Evolutionary conservation across 768 basidiomycete species (phyloP), one percentile per base, ranked within the genome.

Genomic region (Fibroporia radiculosa): DNA sequence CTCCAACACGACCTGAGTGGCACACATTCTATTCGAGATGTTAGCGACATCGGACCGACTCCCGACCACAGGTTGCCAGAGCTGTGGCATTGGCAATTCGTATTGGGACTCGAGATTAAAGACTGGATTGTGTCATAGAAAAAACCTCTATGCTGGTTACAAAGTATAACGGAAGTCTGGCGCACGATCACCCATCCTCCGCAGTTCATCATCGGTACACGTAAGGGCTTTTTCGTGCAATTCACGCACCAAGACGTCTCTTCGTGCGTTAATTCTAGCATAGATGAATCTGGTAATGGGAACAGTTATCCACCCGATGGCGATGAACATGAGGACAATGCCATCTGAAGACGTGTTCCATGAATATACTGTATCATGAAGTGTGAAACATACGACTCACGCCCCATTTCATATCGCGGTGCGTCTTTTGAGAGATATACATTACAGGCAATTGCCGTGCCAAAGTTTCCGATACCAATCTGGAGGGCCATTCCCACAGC

Each of bases 301-400:
- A 1, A 78, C 51, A 23, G 61, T 56, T 6, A 82, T 65, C 52
- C 82, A 64, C 0, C 82, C 82, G 24, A 85, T 77, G 3, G 74
- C 75, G n/a, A 83, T 69, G 45, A 83, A 81, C 78, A 80, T 80
- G n/a, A 84, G 62, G 58, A 82, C 80, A 12, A 81, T 39, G 1
- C 65, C 78, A 53, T 82, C 81, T 82, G 36, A 3, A 12, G 7
- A n/a, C n/a, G n/a, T n/a, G n/a, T n/a, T n/a, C n/a, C n/a, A n/a
- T n/a, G n/a, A n/a, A n/a, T n/a, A n/a, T 31, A 11, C 12, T 27
- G 8, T 10, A 25, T 41, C 23, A 26, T 8, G 11, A 6, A 6
- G 6, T 12, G 4, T 11, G 6, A n/a, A 19, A 12, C 10, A 31
- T n/a, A 7, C 37, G 2, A 71, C 78, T 51, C 55, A 83, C 82